Evolutionary conservation across 495 filamentous ascomycete species (phyloP), one percentile per base, ranked within the genome.

Genomic region (Friedmanniomyces simplex): DNA sequence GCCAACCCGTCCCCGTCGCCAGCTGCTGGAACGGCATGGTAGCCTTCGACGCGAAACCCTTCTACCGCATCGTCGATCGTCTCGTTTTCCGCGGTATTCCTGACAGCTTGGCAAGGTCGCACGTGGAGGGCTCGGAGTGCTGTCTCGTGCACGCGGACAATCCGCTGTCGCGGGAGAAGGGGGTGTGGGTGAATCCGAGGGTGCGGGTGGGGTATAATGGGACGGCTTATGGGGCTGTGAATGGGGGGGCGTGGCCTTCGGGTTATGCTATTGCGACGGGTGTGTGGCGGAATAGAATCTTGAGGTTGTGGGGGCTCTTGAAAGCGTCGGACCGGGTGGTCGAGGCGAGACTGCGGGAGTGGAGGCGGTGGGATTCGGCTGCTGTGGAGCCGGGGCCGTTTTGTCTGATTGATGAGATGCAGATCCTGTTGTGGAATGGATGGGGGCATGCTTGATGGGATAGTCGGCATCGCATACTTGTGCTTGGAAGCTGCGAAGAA

Each of bases 11-110:
- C 7, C 84, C 82, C 1, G 88, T 94, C 0, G 71, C 68, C 28
- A 86, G 83, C 55, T 95, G 89, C 68, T 95, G 89, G 89, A 93
- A 93, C 52, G 59, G 88, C 43, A 84, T 91, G 66, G 80, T 84
- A 18, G 76, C 72, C 13, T 78, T 84, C 71, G 72, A 78, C 13
- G 75, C 83, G 6, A 64, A 68, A 2, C 81, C 85, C 1, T 88
- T 89, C 71, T 77, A 79, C 41, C 34, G 11, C 28, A 37, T 8
- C 11, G 12, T 7, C 21, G 1, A 4, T 12, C 63, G 50, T 2
- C 55, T 67, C 11, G 16, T 18, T 21, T 67, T 67, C 46, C 49
- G 65, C 14, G 62, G 47, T 1, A 49, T 65, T 24, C 45, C 65
- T 7, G 59, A 67, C 30, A 43, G 13, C n/a, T 60, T 67, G 32